Conservation (phyloP, 1,139 yeast species). For the Starmera stellimalicola region DNA sequence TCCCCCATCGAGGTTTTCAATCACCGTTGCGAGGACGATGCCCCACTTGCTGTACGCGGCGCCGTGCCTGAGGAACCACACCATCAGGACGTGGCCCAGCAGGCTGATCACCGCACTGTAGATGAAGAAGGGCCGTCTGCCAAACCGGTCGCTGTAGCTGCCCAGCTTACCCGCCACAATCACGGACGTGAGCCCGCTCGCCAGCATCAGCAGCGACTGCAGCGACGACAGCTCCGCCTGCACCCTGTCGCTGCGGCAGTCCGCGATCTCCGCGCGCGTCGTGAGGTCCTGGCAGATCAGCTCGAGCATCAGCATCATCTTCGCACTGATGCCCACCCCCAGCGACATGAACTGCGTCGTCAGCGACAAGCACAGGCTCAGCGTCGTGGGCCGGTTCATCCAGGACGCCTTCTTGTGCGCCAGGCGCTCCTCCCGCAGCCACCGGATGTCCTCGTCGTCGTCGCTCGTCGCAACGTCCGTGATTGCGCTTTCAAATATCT, state of each 20-base stretch:
- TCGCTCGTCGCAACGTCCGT: constrained; percentile 3
- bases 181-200: constrained; percentile 16
- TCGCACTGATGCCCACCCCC: constrained; percentile 19
- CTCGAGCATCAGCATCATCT: constrained; percentile 18
- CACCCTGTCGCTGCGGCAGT: constrained; percentile 22
- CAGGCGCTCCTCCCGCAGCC: constrained; percentile 19
- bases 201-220: constrained; percentile 15
- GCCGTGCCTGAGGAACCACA: constrained; percentile 25
- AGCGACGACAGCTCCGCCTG: constrained; percentile 20
- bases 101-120: constrained; percentile 23
- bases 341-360: constrained; percentile 13
- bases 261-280: constrained; percentile 1
- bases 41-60: constrained; percentile 24
- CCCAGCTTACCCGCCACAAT: constrained; percentile 31
- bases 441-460: constrained; percentile 16
- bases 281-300: constrained; percentile 18
- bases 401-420: constrained; percentile 13
- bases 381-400: constrained; percentile 23
- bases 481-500: constrained; percentile 1
- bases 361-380: constrained; percentile 17
- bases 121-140: constrained; percentile 42
- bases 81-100: constrained; percentile 21
- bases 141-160: constrained; percentile 53
- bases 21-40: constrained; percentile 29
- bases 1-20: constrained; percentile 51